Percentiles rank a stretch among this genome's conserved stretches.
These are phyloP conservation scores for Candida ovalis DNA, from an alignment of 805 yeast species.

Conservation along the genomic window DNA sequence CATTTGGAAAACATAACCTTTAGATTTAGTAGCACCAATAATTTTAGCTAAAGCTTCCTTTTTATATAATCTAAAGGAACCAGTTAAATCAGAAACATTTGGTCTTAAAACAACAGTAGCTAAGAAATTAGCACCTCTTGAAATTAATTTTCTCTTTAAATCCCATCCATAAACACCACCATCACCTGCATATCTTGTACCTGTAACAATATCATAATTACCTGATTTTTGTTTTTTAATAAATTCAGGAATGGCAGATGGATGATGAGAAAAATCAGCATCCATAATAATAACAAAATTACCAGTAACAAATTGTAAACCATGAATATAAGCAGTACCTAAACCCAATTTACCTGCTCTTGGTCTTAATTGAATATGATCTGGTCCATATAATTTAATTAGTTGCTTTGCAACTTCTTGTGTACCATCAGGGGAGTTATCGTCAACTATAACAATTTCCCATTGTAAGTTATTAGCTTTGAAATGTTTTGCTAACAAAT, in stretches of 20 bases:
- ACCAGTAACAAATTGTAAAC: slow-evolving; percentile 66
- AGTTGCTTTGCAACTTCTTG: slow-evolving; percentile 66
- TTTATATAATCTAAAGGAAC: slow-evolving; percentile 72
- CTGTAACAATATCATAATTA: slow-evolving; percentile 47
- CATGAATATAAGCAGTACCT: slow-evolving; percentile 80
- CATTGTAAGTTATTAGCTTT: slow-evolving; percentile 52
- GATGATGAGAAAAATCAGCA: slow-evolving; percentile 81
- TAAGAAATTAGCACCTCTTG: slow-evolving; percentile 77
- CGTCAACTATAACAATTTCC: slow-evolving; percentile 78
- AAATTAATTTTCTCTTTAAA: slow-evolving; percentile 69
- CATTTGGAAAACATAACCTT: slow-evolving; percentile 85
- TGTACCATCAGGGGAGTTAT: slow-evolving; percentile 79
- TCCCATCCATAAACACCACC: slow-evolving; percentile 89
- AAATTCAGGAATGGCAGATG: slow-evolving; percentile 73
- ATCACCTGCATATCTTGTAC: slow-evolving; percentile 71
- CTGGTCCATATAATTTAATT: slow-evolving; percentile 52
- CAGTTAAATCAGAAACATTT: slow-evolving; percentile 69
- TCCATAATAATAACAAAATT: slow-evolving; percentile 79
- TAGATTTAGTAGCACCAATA: slow-evolving; percentile 63
- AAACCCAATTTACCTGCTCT: slow-evolving; percentile 76
- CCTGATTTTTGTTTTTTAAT: slow-evolving; percentile 55
- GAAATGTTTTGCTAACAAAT: slow-evolving; percentile 67
- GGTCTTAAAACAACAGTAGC: slow-evolving; percentile 72
- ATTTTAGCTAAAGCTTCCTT: slow-evolving; percentile 63
- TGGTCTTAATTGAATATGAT: slow-evolving; percentile 61